phyloP scores from a whole-genome alignment of 805 yeast genomes.

The Cyberlindnera meyerae region DNA sequence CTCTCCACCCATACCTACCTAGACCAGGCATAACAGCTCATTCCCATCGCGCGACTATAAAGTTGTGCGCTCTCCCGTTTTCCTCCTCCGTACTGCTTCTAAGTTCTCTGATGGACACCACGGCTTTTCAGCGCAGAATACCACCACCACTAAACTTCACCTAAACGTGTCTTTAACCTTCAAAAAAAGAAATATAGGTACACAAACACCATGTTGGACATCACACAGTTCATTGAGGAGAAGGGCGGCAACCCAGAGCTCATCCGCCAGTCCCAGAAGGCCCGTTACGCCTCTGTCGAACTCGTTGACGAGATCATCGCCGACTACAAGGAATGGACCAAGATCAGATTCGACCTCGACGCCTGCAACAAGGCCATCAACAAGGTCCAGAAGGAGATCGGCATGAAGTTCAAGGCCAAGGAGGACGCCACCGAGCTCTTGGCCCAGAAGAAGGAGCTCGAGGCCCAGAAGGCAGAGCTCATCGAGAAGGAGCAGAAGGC shows the following conservation, averaged over 20 bases:
- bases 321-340: slow-evolving; percentile 91
- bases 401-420: slow-evolving; percentile 86
- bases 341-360: slow-evolving; percentile 83
- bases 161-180: no score
- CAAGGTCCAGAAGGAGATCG: slow-evolving; percentile 89
- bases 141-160: background rate
- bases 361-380: slow-evolving; percentile 84
- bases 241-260: slow-evolving; percentile 95
- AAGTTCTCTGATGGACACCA: no score
- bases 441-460: slow-evolving; percentile 72
- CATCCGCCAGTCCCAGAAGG: slow-evolving; percentile 83
- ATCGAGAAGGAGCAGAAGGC: slow-evolving; percentile 70
- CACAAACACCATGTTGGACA: slow-evolving; percentile 73
- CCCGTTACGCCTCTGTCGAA: slow-evolving; percentile 93
- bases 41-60: no score
- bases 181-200: background rate
- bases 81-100: no score
- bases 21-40: no score
- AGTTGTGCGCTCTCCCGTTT: no score
- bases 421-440: slow-evolving; percentile 88
- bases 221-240: slow-evolving; percentile 85
- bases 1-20: no score
- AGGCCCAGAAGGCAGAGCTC: slow-evolving; percentile 62
- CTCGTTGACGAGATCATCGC: slow-evolving; percentile 90
- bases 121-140: no score